Evolutionary conservation across 2,329 filamentous ascomycete species (phyloP).

Genomic region (Talaromyces amestolkiae): DNA sequence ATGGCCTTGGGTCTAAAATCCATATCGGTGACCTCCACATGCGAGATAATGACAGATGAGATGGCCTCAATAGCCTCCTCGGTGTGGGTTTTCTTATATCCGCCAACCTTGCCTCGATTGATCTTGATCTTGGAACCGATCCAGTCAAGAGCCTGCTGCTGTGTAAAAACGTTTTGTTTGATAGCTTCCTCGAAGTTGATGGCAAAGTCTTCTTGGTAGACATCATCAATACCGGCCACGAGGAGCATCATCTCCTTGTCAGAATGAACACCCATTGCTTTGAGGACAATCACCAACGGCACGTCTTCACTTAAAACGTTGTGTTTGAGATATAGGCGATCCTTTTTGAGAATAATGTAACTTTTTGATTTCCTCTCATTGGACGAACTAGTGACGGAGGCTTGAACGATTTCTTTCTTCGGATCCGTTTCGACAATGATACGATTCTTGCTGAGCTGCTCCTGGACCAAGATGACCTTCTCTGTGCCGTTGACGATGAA

Average conservation of each 20-base stretch:
- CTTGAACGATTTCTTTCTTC: constrained; percentile 90
- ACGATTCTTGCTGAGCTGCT: constrained; percentile 98
- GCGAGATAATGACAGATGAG: constrained; percentile 88
- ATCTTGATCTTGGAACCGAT: constrained; percentile 86
- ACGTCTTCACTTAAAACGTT: constrained; percentile 91
- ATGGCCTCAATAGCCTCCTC: constrained; percentile 92
- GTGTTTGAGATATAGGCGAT: constrained; percentile 82
- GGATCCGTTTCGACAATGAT: constrained; percentile 92
- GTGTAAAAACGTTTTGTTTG: constrained; percentile 80
- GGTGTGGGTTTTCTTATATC: constrained; percentile 72
- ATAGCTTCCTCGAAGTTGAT: constrained; percentile 93
- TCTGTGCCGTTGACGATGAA: constrained; percentile 97
- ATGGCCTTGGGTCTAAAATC: constrained; percentile 97
- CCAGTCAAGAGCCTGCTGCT: constrained; percentile 93
- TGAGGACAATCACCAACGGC: constrained; percentile 90
- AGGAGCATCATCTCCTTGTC: constrained; percentile 94
- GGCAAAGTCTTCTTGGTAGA: constrained; percentile 91
- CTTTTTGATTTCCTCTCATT: constrained; percentile 98
- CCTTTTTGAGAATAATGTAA: constrained; percentile 92
- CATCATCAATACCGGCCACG: constrained; percentile 79
- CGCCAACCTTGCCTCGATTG: constrained; percentile 61
- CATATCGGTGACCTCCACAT: constrained; percentile 85
- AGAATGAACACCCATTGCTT: constrained; percentile 88
- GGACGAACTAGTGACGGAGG: constrained; percentile 95
- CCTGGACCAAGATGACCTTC: constrained; percentile 97